Percentiles rank a stretch among this genome's conserved stretches.
phyloP scores from a whole-genome alignment of 805 yeast species.

The Metschnikowia orientalis region DNA sequence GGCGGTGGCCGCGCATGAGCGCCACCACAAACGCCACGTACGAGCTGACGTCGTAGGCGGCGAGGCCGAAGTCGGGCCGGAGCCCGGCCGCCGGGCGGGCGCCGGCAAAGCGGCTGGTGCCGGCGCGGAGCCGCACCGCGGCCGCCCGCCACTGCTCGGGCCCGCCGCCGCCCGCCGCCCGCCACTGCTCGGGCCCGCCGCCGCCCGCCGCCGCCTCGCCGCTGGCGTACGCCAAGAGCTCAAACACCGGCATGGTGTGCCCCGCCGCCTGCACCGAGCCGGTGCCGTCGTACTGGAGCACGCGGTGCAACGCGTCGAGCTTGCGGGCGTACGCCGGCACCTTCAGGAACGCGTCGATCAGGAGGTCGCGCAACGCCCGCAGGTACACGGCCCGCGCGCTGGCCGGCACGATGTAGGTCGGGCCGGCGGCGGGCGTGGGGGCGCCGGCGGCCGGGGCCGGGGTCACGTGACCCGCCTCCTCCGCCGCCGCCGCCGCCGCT shows the following conservation, averaged over 20 bases:
- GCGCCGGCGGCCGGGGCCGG: slow-evolving; percentile 34
- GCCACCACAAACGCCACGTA: slow-evolving; percentile 17
- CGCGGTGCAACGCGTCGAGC: slow-evolving; percentile 44
- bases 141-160: not conserved
- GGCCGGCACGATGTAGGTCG: slow-evolving; percentile 35
- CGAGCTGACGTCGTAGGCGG: slow-evolving; percentile 8
- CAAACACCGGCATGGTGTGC: slow-evolving; percentile 32
- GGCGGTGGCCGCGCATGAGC: slow-evolving; percentile 11
- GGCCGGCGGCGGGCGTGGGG: slow-evolving; percentile 30
- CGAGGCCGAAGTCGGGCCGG: slow-evolving; percentile 1
- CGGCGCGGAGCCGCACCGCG: too few relatives aligned
- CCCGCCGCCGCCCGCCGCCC: not conserved
- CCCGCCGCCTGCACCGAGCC: slow-evolving; percentile 30
- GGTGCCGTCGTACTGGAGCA: slow-evolving; percentile 37
- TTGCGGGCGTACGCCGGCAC: slow-evolving; percentile 38
- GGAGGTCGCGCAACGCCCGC: slow-evolving; percentile 22
- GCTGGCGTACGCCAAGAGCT: slow-evolving; percentile 21
- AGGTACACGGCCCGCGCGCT: slow-evolving; percentile 30
- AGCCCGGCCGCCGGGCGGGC: slow-evolving; percentile 5
- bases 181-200: not conserved
- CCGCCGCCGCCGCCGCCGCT: not conserved
- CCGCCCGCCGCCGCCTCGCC: not conserved
- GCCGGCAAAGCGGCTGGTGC: slow-evolving; percentile 5
- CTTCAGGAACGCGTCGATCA: slow-evolving; percentile 37
- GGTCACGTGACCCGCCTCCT: slow-evolving; percentile 23